Percentiles rank a stretch among this genome's conserved stretches.
Conservation (phyloP, 176 grass and related monocot genomes). For the Metroxylon sagu region DNA sequence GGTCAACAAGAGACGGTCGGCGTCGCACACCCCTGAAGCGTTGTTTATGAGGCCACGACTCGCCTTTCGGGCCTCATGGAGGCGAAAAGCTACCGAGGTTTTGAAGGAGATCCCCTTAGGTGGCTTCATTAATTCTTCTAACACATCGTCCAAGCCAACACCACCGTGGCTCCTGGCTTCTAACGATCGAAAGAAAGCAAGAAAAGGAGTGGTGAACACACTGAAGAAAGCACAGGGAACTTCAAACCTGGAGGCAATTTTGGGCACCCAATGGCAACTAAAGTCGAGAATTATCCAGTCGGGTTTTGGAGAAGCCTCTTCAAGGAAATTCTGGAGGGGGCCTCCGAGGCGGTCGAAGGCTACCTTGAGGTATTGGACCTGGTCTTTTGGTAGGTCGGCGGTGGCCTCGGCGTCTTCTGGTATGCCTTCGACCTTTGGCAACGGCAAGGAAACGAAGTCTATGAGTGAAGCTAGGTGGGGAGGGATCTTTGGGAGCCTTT, state of each 20-base stretch:
- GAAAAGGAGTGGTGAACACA: too few relatives aligned
- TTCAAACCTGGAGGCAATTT: conserved; percentile 17
- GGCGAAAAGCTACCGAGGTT: too few relatives aligned
- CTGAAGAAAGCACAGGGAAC: background rate
- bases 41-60: too few relatives aligned
- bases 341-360: conserved; percentile 33
- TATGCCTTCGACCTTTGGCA: conserved; percentile 11
- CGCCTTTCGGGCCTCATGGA: too few relatives aligned
- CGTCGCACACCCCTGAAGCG: too few relatives aligned
- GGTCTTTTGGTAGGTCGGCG: conserved; percentile 22
- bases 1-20: too few relatives aligned
- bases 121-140: too few relatives aligned
- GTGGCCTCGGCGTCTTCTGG: conserved; percentile 27
- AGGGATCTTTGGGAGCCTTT: too few relatives aligned
- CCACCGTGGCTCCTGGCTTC: too few relatives aligned
- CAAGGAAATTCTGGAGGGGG: conserved; percentile 7
- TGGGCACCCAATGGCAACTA: conserved; percentile 19
- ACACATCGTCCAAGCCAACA: too few relatives aligned
- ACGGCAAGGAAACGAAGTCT: conserved; percentile 15
- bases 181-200: too few relatives aligned
- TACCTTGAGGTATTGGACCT: conserved; percentile 29
- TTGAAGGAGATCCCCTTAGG: too few relatives aligned
- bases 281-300: conserved; percentile 46
- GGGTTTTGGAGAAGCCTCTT: background rate
- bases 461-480: conserved; percentile 7